Evolutionary conservation across 257 asterid species (phyloP), one percentile per base, ranked within the genome.

Genomic region (Ajuga chamaepitys): DNA sequence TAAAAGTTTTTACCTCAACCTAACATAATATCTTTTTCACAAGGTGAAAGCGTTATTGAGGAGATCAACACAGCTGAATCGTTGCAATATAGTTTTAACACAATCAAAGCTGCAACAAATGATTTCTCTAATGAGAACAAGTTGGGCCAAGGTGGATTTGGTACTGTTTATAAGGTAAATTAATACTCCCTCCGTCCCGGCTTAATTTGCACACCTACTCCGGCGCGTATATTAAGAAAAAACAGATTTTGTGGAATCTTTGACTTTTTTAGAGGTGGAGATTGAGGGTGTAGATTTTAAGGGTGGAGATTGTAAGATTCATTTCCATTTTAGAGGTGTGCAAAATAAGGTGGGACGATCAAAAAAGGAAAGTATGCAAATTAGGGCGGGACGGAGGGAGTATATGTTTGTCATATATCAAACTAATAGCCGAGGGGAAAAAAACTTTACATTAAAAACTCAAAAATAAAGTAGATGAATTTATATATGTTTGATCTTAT

Each of bases 131-230:
- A 62, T 2, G 70, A 61, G 4, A 70, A 70, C 48, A 71, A 78
- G 57, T 13, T 78, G 38, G 80, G 83, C 0, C 38, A 74, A 37
- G 83, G 83, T 57, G 83, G 83, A 71, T 78, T 78, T n/a, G 80
- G 80, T 0, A 5, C 74, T 13, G 83, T 78, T 41, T 74, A 78
- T 24, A 71, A 66, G 83, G 83, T 74, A 73, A 9, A 5, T 30
- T n/a, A n/a, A n/a, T n/a, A n/a, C n/a, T n/a, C n/a, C n/a, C n/a
- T n/a, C n/a, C n/a, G n/a, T n/a, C n/a, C n/a, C n/a, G n/a, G n/a
- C n/a, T n/a, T n/a, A n/a, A n/a, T n/a, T n/a, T n/a, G n/a, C n/a
- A n/a, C n/a, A n/a, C n/a, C n/a, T n/a, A n/a, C n/a, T n/a, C n/a
- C n/a, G n/a, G n/a, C n/a, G n/a, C n/a, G n/a, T n/a, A n/a, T n/a